A percentile compares a stretch with the other conserved stretches of the same genome.
Conservation (phyloP, 768 basidiomycete species). For the Rhodosporidiobolus sp. region DNA sequence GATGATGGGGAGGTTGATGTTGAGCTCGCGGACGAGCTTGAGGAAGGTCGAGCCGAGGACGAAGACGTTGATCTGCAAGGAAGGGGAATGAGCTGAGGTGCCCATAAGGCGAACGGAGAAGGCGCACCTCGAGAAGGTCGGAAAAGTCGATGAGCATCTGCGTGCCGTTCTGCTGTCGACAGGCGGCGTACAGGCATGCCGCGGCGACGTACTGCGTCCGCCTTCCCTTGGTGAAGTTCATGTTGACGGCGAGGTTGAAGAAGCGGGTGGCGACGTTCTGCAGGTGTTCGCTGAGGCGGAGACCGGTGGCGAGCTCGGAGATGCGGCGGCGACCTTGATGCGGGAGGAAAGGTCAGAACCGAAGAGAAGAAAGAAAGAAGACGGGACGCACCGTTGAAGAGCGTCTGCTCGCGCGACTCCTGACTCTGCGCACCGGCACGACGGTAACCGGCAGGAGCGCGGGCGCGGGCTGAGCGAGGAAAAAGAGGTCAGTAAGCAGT, state of each 20-base stretch:
- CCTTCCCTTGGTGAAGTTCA: conserved; percentile 89
- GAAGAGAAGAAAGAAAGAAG: background rate
- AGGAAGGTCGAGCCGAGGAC: conserved; percentile 94
- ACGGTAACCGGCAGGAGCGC: conserved; percentile 40
- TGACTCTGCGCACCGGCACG: conserved; percentile 62
- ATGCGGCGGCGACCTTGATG: conserved; percentile 80
- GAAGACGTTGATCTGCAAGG: conserved; percentile 83
- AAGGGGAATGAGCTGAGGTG: background rate
- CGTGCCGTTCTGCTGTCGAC: conserved; percentile 83
- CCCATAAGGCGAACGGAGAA: no score
- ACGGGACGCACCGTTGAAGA: conserved; percentile 68
- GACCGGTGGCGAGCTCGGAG: conserved; percentile 70
- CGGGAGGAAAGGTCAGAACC: background rate
- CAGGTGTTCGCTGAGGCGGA: conserved; percentile 75
- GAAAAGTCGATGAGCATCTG: conserved; percentile 99
- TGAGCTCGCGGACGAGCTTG: conserved; percentile 82
- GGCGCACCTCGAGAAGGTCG: conserved; percentile 77
- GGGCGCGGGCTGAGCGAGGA: conserved; percentile 62
- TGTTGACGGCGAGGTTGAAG: conserved; percentile 89
- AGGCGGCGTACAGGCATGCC: conserved; percentile 91
- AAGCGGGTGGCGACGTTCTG: conserved; percentile 75
- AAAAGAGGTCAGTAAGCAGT: background rate
- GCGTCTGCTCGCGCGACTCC: conserved; percentile 86
- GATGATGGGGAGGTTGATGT: conserved; percentile 78
- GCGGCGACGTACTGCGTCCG: conserved; percentile 90